Evolutionary conservation across 2,329 filamentous ascomycete genomes (phyloP).

Genomic region (Acarospora socialis): DNA sequence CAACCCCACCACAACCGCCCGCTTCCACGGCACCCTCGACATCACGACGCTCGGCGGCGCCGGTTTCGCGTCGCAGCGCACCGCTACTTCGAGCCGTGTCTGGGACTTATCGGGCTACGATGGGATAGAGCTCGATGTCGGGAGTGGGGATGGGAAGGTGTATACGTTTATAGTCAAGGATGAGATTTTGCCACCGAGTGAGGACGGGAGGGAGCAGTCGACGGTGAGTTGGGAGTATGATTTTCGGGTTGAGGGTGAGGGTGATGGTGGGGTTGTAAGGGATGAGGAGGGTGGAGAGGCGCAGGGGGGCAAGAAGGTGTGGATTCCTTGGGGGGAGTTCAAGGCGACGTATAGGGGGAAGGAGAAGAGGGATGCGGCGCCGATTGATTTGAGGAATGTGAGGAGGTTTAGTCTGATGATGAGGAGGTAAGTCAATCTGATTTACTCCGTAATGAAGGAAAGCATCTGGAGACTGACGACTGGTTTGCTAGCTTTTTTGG

Average conservation of each 20-base stretch:
- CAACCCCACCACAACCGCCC: constrained; percentile 21
- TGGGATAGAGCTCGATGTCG: constrained; percentile 44
- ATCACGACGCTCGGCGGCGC: constrained; percentile 63
- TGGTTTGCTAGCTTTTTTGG: constrained; percentile 11
- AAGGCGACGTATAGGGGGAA: constrained; percentile 60
- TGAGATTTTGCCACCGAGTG: constrained; percentile 39
- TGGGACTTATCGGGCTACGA: constrained; percentile 53
- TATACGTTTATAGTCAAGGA: constrained; percentile 70
- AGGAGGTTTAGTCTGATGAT: constrained; percentile 65
- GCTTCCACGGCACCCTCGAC: constrained; percentile 57
- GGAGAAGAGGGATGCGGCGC: constrained; percentile 43
- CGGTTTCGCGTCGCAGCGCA: constrained; percentile 60
- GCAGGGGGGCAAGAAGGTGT: constrained; percentile 25
- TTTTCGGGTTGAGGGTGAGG: constrained; percentile 30
- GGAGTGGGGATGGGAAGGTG: constrained; percentile 42
- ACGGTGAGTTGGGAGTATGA: constrained; percentile 62
- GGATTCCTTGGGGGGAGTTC: constrained; percentile 50
- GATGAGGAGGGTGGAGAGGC: constrained; percentile 13
- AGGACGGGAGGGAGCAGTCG: constrained; percentile 56
- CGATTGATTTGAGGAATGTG: constrained; percentile 45
- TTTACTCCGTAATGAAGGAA: background rate
- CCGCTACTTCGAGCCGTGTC: constrained; percentile 32
- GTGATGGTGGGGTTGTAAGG: constrained; percentile 18
- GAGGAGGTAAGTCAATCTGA: constrained; percentile 45
- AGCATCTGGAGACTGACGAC: background rate